These are phyloP conservation scores for Verticillium dahliae DNA, from an alignment of 2,329 filamentous ascomycete genomes.

Conservation along the genomic window DNA sequence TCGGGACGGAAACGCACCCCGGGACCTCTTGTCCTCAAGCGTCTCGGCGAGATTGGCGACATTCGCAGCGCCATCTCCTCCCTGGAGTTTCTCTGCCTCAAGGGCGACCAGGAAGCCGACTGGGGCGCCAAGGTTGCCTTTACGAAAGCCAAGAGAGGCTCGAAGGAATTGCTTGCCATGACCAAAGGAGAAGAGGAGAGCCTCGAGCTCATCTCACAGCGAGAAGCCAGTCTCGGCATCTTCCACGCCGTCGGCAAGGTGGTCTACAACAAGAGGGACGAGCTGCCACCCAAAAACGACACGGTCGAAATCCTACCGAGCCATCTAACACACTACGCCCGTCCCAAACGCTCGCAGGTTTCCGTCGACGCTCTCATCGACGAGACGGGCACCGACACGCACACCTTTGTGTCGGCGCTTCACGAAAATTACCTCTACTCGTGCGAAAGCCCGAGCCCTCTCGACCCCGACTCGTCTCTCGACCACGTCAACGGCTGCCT, in stretches of 20 bases:
- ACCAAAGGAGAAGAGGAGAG: conserved; percentile 76
- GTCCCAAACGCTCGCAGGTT: conserved; percentile 59
- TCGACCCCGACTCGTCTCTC: conserved; percentile 46
- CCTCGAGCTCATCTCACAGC: conserved; percentile 72
- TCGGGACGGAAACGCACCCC: conserved; percentile 71
- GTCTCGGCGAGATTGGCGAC: conserved; percentile 80
- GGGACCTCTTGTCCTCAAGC: conserved; percentile 70
- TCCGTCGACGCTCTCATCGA: conserved; percentile 74
- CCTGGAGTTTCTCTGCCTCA: conserved; percentile 84
- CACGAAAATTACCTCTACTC: conserved; percentile 93
- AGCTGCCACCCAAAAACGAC: conserved; percentile 33
- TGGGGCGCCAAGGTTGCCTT: conserved; percentile 72
- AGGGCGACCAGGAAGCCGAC: conserved; percentile 66
- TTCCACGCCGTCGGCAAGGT: conserved; percentile 96
- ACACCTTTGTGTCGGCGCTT: conserved; percentile 81
- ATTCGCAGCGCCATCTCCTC: conserved; percentile 88
- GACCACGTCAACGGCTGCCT: conserved; percentile 82
- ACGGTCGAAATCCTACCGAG: conserved; percentile 49
- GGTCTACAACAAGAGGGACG: conserved; percentile 87
- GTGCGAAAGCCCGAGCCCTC: conserved; percentile 53
- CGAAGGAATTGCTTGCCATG: conserved; percentile 50
- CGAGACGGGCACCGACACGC: conserved; percentile 85
- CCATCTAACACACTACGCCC: conserved; percentile 50
- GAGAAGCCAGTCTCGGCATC: conserved; percentile 85
- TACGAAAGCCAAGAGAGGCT: conserved; percentile 58